Conservation (phyloP, 106 monocot species). For the Dendrobium chrysotoxum region DNA sequence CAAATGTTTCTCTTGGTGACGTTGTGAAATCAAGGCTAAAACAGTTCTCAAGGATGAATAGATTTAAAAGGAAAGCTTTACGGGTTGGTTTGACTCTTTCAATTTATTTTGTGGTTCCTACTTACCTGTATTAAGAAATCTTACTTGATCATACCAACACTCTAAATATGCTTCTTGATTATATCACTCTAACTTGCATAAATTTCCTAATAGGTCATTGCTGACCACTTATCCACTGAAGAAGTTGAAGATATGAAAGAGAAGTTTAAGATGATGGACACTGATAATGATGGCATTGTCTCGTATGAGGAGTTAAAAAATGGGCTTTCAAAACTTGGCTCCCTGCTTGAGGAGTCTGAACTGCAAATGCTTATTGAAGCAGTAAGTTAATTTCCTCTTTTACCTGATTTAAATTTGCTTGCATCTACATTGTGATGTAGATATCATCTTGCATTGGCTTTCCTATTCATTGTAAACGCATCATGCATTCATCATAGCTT, state of each 20-base stretch:
- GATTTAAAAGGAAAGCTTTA: constrained; percentile 94
- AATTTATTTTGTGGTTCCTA: neutral
- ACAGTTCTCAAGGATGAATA: constrained; percentile 95
- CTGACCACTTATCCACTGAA: constrained; percentile 56
- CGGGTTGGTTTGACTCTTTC: constrained; percentile 42
- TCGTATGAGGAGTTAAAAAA: constrained; percentile 50
- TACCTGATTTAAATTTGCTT: neutral
- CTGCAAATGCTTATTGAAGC: constrained; percentile 70
- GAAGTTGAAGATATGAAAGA: constrained; percentile 68
- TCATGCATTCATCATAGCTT: no score
- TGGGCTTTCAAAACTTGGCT: constrained; percentile 49
- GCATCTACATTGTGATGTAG: neutral
- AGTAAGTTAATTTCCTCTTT: constrained; percentile 28
- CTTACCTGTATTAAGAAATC: neutral
- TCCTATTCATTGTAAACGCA: neutral
- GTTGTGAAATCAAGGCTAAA: constrained; percentile 96
- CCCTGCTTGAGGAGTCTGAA: constrained; percentile 54
- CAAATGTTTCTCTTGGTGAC: constrained; percentile 96
- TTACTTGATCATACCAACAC: neutral
- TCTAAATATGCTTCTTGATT: neutral
- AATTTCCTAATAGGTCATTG: constrained; percentile 42
- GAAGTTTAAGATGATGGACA: constrained; percentile 58
- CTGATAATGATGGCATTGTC: constrained; percentile 55
- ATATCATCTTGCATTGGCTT: neutral
- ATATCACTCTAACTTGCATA: neutral